Evolutionary conservation across 2,329 filamentous ascomycete species (phyloP).

Genomic region (Whalleya microplaca): DNA sequence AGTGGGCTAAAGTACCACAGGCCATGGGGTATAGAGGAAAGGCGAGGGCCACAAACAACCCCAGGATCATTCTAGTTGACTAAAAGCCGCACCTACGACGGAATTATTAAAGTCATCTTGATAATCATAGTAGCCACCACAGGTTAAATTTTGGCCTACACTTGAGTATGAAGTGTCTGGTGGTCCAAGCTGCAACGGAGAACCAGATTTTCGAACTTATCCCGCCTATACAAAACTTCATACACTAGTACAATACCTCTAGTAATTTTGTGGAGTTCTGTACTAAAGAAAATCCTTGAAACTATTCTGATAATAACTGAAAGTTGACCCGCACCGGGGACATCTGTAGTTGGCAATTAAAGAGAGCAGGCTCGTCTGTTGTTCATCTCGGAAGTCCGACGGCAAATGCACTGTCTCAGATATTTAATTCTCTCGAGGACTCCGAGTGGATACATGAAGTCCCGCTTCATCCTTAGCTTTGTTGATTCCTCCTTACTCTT

Average conservation of each 20-base stretch:
- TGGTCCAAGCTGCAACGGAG: background rate
- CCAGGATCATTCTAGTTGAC: too few relatives aligned
- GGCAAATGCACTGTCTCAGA: slow-evolving; percentile 38
- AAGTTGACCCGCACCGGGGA: slow-evolving; percentile 12
- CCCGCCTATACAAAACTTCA: slow-evolving; percentile 41
- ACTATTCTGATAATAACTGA: slow-evolving; percentile 25
- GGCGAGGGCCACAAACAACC: too few relatives aligned
- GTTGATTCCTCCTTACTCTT: too few relatives aligned
- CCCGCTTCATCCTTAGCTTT: too few relatives aligned
- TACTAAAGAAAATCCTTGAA: slow-evolving; percentile 32
- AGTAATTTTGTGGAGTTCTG: slow-evolving; percentile 40
- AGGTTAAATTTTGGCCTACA: slow-evolving; percentile 42
- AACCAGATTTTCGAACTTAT: slow-evolving; percentile 36
- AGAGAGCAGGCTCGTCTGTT: slow-evolving; percentile 26
- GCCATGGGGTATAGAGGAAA: too few relatives aligned
- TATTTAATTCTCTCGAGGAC: too few relatives aligned
- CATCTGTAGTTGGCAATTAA: slow-evolving; percentile 33
- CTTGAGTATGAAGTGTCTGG: slow-evolving; percentile 27
- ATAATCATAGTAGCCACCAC: too few relatives aligned
- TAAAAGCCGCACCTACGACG: too few relatives aligned
- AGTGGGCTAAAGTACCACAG: too few relatives aligned
- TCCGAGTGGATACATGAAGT: slow-evolving; percentile 40
- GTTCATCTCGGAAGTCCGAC: slow-evolving; percentile 43
- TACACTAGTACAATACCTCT: slow-evolving; percentile 51
- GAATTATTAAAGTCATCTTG: too few relatives aligned